Base-by-base conservation (phyloP, 495 filamentous ascomycete genomes). In the Penicillium flavigenum region DNA sequence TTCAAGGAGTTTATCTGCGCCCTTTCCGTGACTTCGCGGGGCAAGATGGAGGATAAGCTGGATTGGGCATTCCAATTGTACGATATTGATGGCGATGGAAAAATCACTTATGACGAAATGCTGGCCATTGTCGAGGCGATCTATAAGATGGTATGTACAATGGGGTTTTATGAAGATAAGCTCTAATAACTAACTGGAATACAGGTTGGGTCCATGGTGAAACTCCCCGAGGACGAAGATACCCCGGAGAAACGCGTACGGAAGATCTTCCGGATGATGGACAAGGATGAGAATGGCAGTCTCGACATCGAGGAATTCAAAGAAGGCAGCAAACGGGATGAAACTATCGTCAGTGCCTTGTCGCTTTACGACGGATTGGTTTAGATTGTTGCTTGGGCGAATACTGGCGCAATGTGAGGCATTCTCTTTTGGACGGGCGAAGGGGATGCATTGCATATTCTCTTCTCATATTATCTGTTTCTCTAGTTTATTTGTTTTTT, bases 201-300 rank as follows among this genome's bases (percentile, higher is more conserved):
- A 20, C 58, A 97, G 92, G 92, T 98, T 62, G 94, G 94, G 57
- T 96, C 92, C 11, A 98, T 98, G 94, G 94, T 98, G 68, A 98
- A 98, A 73, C 82, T 98, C 27, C 95, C 95, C 39, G 90, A 96
- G 72, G 94, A 98, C 74, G 94, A 98, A 76, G 93, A 98, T 75
- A 98, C 94, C 52, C 94, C 94, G 20, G 92, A 98, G 78, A 98
- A 98, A 80, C 90, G 95, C 47, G 94, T 98, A 27, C 85, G 81
- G 68, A 98, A 98, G 79, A 98, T 98, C 72, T 98, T 98, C 79
- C 85, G 89, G 64, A 97, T 98, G 94, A 98, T 98, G 94, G 94
- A 98, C 78, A 98, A 98, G 79, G 94, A 98, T 69, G 92, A 98
- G 79, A 97, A 98, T 67, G 88, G 92, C 57, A 91, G 86, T 68